Conservation (phyloP, 495 filamentous ascomycete species). For the Aspergillus olivimuriae region DNA sequence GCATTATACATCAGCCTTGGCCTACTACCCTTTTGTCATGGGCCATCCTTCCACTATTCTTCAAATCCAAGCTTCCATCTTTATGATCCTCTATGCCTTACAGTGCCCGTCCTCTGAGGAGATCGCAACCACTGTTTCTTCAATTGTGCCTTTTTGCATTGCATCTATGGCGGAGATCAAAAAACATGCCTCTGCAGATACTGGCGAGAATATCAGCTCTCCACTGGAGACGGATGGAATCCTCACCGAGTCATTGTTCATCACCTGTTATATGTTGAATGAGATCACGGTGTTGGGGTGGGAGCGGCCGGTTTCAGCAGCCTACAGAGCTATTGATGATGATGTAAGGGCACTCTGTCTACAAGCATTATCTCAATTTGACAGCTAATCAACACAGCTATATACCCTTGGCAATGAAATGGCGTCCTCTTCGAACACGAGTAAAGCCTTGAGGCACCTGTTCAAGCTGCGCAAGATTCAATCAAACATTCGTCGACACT, state of each 20-base stretch:
- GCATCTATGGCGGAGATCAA: constrained; percentile 25
- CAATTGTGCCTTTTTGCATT: constrained; percentile 27
- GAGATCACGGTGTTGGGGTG: constrained; percentile 28
- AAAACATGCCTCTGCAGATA: constrained; percentile 12
- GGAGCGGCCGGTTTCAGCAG: constrained; percentile 25
- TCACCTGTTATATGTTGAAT: constrained; percentile 32
- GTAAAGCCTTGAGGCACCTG: constrained; percentile 21
- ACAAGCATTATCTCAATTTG: neutral
- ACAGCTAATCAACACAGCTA: constrained; percentile 11
- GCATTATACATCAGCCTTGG: constrained; percentile 23
- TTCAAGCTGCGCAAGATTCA: constrained; percentile 30
- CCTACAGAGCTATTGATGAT: constrained; percentile 24
- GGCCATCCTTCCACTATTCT: constrained; percentile 22
- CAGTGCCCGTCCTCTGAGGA: constrained; percentile 30
- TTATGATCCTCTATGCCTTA: constrained; percentile 28
- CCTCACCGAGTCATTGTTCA: constrained; percentile 26
- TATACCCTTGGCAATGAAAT: constrained; percentile 22
- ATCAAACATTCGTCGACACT: constrained; percentile 23
- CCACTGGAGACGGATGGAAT: constrained; percentile 11
- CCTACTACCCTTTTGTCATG: constrained; percentile 24
- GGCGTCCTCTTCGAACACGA: constrained; percentile 15
- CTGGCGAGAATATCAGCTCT: constrained; percentile 6
- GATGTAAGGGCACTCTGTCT: constrained; percentile 14
- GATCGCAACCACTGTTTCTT: constrained; percentile 23
- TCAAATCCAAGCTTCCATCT: constrained; percentile 28